These are phyloP conservation scores for Fusarium equiseti DNA, from an alignment of 2,329 filamentous ascomycete species.

Conservation along the genomic window DNA sequence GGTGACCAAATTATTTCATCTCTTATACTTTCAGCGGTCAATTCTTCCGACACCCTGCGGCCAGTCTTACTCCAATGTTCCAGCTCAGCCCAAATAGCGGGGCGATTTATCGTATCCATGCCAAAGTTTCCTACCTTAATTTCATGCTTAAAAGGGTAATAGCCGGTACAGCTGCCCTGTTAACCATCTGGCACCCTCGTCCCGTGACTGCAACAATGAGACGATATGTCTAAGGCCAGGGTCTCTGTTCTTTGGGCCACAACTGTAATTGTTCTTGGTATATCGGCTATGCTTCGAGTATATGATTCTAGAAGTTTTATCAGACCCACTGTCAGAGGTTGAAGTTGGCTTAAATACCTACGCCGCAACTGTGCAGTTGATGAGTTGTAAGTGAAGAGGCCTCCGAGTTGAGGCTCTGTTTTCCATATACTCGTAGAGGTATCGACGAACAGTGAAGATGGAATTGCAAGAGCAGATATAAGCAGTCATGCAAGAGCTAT, in stretches of 20 bases:
- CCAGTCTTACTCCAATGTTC: too few species aligned
- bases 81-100: not conserved
- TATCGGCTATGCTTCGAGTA: not conserved
- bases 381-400: not conserved
- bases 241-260: too few species aligned
- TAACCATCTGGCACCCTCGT: too few species aligned
- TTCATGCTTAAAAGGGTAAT: not conserved
- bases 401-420: not conserved
- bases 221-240: not conserved
- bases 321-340: not conserved
- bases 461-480: not conserved
- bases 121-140: not conserved
- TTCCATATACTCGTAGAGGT: not conserved
- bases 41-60: too few species aligned
- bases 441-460: not conserved
- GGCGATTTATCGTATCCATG: not conserved
- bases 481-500: rapidly evolving
- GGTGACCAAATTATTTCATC: too few species aligned
- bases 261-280: not conserved
- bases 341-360: not conserved
- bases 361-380: not conserved
- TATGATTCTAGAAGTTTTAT: not conserved
- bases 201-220: not conserved
- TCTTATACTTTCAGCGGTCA: too few species aligned
- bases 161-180: not conserved